Percentiles rank a stretch among this genome's conserved stretches.
Evolutionary conservation across 2,329 filamentous ascomycete species (phyloP).

Genomic region (Botrytis fragariae): DNA sequence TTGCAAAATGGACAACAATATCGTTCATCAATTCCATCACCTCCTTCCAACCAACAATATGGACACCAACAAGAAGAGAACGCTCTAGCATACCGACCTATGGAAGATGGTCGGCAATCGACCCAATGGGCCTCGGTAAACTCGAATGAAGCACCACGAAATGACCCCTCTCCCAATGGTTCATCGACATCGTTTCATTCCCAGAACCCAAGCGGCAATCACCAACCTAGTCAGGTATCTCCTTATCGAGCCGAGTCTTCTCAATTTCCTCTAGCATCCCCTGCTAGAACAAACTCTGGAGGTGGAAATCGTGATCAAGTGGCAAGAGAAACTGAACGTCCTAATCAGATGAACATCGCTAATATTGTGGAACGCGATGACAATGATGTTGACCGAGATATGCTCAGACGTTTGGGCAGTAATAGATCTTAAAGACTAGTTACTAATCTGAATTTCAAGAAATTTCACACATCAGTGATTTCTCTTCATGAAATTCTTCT

Average conservation of each 20-base stretch:
- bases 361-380: slow-evolving; percentile 38
- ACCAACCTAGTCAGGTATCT: slow-evolving; percentile 26
- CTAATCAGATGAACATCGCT: slow-evolving; percentile 38
- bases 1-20: slow-evolving; percentile 17
- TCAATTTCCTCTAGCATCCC: slow-evolving; percentile 35
- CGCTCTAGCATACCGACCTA: slow-evolving; percentile 32
- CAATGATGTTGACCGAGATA: slow-evolving; percentile 37
- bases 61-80: background rate
- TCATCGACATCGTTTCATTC: slow-evolving; percentile 37
- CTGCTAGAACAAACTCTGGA: slow-evolving; percentile 34
- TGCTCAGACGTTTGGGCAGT: slow-evolving; percentile 36
- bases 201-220: slow-evolving; percentile 16
- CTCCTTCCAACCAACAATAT: slow-evolving; percentile 35
- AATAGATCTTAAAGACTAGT: background rate
- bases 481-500: background rate
- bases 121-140: no score
- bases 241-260: slow-evolving; percentile 30
- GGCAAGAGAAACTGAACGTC: slow-evolving; percentile 13
- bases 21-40: slow-evolving; percentile 40
- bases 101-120: slow-evolving; percentile 22
- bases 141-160: background rate
- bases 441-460: background rate
- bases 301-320: slow-evolving; percentile 23
- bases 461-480: background rate
- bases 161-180: slow-evolving; percentile 36